phyloP scores from a whole-genome alignment of 805 yeast genomes.

The Cyberlindnera subsufficiens region DNA sequence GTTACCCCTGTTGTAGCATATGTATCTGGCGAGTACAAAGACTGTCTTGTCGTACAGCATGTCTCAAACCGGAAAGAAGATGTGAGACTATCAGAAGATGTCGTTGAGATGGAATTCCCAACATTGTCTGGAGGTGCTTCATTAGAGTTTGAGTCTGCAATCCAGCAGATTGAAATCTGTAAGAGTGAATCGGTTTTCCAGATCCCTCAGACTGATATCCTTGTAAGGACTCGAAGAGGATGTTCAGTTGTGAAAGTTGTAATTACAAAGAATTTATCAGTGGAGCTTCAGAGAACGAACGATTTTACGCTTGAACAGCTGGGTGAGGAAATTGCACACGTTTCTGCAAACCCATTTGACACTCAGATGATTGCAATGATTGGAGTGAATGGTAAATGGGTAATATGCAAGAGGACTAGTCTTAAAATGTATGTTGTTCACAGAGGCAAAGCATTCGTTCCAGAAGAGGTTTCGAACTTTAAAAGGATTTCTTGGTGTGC shows the following conservation, averaged over 20 bases:
- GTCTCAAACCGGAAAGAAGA: background rate
- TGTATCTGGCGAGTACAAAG: constrained; percentile 3
- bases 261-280: constrained; percentile 2
- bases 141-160: constrained; percentile 29
- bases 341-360: constrained; percentile 39
- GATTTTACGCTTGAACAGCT: constrained; percentile 15
- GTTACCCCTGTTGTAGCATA: constrained; percentile 3
- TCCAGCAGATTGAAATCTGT: constrained; percentile 35
- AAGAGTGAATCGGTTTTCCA: constrained; percentile 18
- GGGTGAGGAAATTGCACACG: constrained; percentile 38
- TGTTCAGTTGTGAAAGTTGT: background rate
- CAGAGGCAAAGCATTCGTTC: constrained; percentile 27
- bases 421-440: background rate
- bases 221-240: constrained; percentile 31
- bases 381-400: constrained; percentile 50
- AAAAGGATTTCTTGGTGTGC: constrained; percentile 44
- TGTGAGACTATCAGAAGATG: background rate
- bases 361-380: constrained; percentile 33
- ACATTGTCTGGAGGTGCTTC: constrained; percentile 9
- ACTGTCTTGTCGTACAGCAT: constrained; percentile 3
- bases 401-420: background rate
- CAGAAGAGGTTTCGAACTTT: constrained; percentile 51
- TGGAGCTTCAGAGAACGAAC: constrained; percentile 2
- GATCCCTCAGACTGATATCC: constrained; percentile 24
- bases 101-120: constrained; percentile 3